Base-by-base conservation (phyloP, 352 stramenopile species). In the Pythium rishiriense region DNA sequence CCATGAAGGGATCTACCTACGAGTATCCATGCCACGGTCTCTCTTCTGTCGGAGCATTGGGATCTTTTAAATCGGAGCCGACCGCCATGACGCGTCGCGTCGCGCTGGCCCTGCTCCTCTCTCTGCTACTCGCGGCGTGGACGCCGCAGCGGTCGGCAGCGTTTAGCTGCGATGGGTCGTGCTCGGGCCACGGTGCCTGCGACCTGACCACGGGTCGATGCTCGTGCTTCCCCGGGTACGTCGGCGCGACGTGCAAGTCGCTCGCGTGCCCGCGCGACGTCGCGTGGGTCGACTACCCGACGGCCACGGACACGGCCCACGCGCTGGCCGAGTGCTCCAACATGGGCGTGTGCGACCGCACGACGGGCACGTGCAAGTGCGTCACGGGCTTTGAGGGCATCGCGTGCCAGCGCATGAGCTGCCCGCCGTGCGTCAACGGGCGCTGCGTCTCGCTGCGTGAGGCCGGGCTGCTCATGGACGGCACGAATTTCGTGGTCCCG, bases 311-410 rank as follows among this genome's bases (percentile, higher is more conserved):
- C 62, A 74, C 62, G 33, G 91, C 90, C 14, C 93, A 98, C 66
- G 79, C 76, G 45, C 66, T 78, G 31, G 80, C 74, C 12, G 91
- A 98, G 63, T 98, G 92, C 62, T 90, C 79, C 46, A 85, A 87
- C 59, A 91, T 90, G 75, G 92, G 92, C 46, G 39, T 74, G 24
- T 98, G 92, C 66, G 81, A 97, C 67, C 75, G 85, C 41, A 66
- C 56, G 3, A 87, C 73, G 0, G 93, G 93, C 10, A 50, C 60
- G 15, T 94, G 83, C 58, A 62, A 59, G 26, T 91, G 85, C 58
- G 65, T 81, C 28, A 26, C 61, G 11, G 81, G 83, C 49, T 93
- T 89, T 59, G 79, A 90, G 69, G 85, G 85, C 29, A 72, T 76
- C 10, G 90, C 90, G 3, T 98, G 91, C 64, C 79, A 90, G 56